Evolutionary conservation across 2,329 filamentous ascomycete species (phyloP), one percentile per base, ranked within the genome.

Genomic region (Intubia oerlemansii): DNA sequence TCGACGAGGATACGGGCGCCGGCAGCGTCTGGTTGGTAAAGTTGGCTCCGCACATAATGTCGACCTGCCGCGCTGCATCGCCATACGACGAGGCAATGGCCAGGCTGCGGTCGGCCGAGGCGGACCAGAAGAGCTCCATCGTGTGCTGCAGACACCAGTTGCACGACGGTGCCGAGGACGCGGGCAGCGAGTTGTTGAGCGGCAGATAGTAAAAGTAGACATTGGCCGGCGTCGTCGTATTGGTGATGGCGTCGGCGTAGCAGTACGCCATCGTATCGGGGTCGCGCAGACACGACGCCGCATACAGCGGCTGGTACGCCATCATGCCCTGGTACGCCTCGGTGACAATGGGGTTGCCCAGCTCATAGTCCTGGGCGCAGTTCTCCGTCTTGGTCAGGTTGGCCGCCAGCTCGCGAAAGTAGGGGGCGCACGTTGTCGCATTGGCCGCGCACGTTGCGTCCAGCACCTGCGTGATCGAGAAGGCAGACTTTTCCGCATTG

Each of bases 131-230:
- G 12, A 91, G 64, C 16, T 60, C 59, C 81, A 95, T 91, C 5
- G 78, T 85, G 35, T 78, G 58, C 42, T 72, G 59, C 24, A 88
- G 57, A 47, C 88, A 95, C 23, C 54, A 53, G 40, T 66, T 72
- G 54, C 88, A 98, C 1, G 62, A 67, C 1, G 82, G 79, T n/a
- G 59, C 56, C 16, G 71, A 66, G 14, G 62, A 62, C 10, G 56
- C 58, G 0, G 79, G 78, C 10, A 93, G 53, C 1, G 58, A 49
- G 23, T 71, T 61, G 34, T 88, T 88, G 31, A 91, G 61, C 0
- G 84, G 79, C 4, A 95, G 56, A 42, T 76, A 85, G 53, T 93
- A 98, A 20, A 88, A 62, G 43, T 84, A 85, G 19, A 68, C 63
- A 45, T 88, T 75, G 18, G 69, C 66, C 0, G 76, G 58, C 7